phyloP scores from a whole-genome alignment of 2,329 filamentous ascomycete genomes.

The Ustulina deusta region DNA sequence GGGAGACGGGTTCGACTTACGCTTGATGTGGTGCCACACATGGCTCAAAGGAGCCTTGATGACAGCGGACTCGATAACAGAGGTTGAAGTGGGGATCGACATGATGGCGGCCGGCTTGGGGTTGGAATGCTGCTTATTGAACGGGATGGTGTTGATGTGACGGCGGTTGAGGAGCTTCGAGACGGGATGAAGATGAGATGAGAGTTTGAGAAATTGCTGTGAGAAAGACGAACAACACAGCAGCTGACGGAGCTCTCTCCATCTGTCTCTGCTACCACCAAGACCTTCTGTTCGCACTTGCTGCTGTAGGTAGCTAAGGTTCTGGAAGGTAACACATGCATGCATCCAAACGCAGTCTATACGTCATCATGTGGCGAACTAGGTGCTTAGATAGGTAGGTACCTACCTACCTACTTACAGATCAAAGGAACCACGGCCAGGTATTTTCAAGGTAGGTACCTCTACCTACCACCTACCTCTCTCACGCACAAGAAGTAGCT shows the following conservation, averaged over 20 bases:
- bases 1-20: slow-evolving; percentile 40
- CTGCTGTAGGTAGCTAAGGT: neutral
- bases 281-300: slow-evolving; percentile 13
- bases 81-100: slow-evolving; percentile 74
- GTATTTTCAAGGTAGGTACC: too few relatives aligned
- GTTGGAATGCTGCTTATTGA: neutral
- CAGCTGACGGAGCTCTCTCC: slow-evolving; percentile 3
- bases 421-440: too few relatives aligned
- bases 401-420: too few relatives aligned
- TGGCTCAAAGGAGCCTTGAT: slow-evolving; percentile 74
- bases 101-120: slow-evolving; percentile 42
- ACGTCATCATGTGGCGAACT: slow-evolving; percentile 30
- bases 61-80: slow-evolving; percentile 74
- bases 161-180: neutral
- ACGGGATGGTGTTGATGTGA: neutral
- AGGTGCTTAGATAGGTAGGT: neutral
- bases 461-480: too few relatives aligned
- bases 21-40: slow-evolving; percentile 82
- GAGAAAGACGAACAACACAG: neutral
- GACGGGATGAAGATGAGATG: neutral
- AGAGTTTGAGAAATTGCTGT: slow-evolving; percentile 2
- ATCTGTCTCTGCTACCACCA: neutral
- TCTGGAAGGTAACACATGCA: slow-evolving; percentile 11
- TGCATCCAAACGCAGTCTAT: slow-evolving; percentile 24
- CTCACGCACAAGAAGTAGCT: too few relatives aligned